Conservation (phyloP, 176 grass and related monocot species). For the Phyllostachys edulis region DNA sequence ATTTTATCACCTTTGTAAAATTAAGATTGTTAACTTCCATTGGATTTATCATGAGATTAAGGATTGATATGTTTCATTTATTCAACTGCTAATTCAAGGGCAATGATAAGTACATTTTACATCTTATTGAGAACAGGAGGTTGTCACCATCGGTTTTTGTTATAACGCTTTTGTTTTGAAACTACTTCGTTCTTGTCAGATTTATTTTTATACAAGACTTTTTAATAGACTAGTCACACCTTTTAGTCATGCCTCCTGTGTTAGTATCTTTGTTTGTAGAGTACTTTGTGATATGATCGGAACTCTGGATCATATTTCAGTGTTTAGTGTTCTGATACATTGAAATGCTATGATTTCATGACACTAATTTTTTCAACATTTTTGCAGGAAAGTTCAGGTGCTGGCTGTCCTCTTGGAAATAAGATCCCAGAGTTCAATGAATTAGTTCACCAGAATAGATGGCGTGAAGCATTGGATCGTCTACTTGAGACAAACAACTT, state of each 20-base stretch:
- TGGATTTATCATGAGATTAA: not conserved
- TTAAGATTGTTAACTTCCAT: not conserved
- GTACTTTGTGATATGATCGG: not conserved
- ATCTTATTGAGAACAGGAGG: not conserved
- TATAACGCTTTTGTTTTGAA: not conserved
- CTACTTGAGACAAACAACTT: constrained; percentile 98
- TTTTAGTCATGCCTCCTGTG: constrained; percentile 5
- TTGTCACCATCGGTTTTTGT: not conserved
- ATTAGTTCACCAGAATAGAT: constrained; percentile 90
- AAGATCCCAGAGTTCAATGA: constrained; percentile 99
- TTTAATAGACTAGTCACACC: not conserved
- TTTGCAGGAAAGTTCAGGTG: constrained; percentile 85
- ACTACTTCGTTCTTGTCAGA: not conserved
- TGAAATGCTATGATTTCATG: constrained; percentile 7
- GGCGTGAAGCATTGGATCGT: constrained; percentile 91
- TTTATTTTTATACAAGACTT: constrained; percentile 5
- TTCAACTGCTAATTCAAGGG: constrained; percentile 3
- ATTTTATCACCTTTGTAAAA: not conserved
- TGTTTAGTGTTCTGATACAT: not conserved
- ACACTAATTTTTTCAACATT: not conserved
- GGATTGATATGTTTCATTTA: constrained; percentile 6
- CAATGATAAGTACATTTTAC: not conserved
- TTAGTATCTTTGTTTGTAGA: not conserved
- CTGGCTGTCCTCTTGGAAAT: constrained; percentile 97
- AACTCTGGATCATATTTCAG: not conserved